Evolutionary conservation across 768 basidiomycete species (phyloP).

Genomic region (Fistulinella prunicolor): DNA sequence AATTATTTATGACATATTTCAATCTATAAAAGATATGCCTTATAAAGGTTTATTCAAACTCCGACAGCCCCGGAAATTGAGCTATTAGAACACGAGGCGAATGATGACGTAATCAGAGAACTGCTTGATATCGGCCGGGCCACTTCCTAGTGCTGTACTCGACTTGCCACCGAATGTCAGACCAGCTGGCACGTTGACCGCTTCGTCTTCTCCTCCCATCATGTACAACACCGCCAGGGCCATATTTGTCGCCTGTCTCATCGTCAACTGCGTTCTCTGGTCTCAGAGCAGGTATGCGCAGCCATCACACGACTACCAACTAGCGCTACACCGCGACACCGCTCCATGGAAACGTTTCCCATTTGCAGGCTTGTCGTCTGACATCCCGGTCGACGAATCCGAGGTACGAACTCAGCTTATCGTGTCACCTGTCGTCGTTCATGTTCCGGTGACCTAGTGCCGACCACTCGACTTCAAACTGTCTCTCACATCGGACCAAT

Average conservation of each 20-base stretch:
- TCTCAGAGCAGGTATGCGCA: slow-evolving; percentile 55
- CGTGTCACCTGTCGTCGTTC: background rate
- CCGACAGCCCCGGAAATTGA: background rate
- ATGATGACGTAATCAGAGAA: slow-evolving; percentile 14
- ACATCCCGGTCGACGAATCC: background rate
- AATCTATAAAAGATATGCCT: no score
- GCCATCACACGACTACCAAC: slow-evolving; percentile 7
- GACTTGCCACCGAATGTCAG: background rate
- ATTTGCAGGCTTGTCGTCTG: background rate
- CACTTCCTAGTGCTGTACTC: background rate
- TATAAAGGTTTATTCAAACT: background rate
- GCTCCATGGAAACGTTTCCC: slow-evolving; percentile 11
- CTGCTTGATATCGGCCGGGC: background rate
- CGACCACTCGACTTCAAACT: slow-evolving; percentile 54
- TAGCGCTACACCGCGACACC: background rate
- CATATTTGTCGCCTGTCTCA: slow-evolving; percentile 50
- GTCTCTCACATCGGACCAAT: slow-evolving; percentile 45
- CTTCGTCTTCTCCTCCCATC: background rate
- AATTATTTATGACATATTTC: no score
- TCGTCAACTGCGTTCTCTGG: slow-evolving; percentile 63
- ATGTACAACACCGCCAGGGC: slow-evolving; percentile 54
- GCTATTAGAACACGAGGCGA: background rate
- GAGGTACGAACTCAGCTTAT: slow-evolving; percentile 6
- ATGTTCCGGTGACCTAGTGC: slow-evolving; percentile 45
- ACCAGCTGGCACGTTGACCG: slow-evolving; percentile 1